Evolutionary conservation across 2,329 filamentous ascomycete genomes (phyloP), one percentile per base, ranked within the genome.

Genomic region (Coniochaeta pulveracea): DNA sequence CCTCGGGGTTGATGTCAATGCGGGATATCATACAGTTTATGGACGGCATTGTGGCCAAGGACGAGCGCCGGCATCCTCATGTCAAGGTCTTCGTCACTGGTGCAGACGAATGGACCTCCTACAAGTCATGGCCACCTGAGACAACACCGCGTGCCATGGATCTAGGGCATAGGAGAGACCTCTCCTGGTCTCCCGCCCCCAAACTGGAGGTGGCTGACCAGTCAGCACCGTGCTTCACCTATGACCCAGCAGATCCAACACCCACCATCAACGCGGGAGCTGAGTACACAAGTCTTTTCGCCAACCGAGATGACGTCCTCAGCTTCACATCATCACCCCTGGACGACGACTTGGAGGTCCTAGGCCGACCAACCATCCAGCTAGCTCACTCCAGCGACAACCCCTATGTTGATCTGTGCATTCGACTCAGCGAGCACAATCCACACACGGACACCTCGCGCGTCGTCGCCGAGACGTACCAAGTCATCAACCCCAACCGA

Each of bases 221-320:
- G n/a, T n/a, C n/a, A n/a, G n/a, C n/a, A n/a, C n/a, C n/a, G n/a
- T n/a, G 10, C 10, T 40, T 40, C 34, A 34, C 17, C 14, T 40
- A 29, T 30, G 34, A 40, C 26, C 38, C 38, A 2, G 4, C 18
- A 10, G 19, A 36, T 30, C 36, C 38, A 3, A 40, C 38, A 4
- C 38, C 38, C 5, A 27, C 28, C 4, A 21, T 34, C 12, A 29
- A 19, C 5, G 21, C 19, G 12, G 33, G 31, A 16, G 19, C 12
- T 12, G 32, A 24, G 5, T 27, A 34, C 27, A 28, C 34, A 12
- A 12, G 2, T 17, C 11, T 12, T 3, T 26, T 34, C 8, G 36
- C 22, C 4, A 5, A 12, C 2, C 26, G 36, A 8, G 9, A 17
- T 10, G 36, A 37, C 22, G 26, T 37, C 7, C 11, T 37, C 17